A percentile compares a stretch with the other conserved stretches of the same genome.
Conservation (phyloP, 768 basidiomycete species). For the Termitomyces sp. region DNA sequence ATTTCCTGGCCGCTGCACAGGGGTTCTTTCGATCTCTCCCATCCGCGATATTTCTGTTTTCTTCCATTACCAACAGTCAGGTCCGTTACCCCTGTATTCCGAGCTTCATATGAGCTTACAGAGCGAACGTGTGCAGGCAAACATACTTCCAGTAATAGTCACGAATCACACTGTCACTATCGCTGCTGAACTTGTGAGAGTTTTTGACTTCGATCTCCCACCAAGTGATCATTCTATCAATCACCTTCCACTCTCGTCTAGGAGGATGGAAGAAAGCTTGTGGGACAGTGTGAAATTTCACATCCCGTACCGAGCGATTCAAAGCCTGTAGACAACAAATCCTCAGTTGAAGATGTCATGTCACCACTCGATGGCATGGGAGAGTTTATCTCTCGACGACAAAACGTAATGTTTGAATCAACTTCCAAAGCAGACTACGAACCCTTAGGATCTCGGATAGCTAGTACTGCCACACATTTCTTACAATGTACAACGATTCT, state of each 20-base stretch:
- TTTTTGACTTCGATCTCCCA: constrained; percentile 17
- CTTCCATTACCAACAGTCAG: constrained; percentile 84
- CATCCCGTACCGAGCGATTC: constrained; percentile 58
- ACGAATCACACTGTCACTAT: constrained; percentile 97
- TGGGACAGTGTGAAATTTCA: constrained; percentile 93
- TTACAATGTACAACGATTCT: constrained; percentile 7
- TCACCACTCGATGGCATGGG: constrained; percentile 57
- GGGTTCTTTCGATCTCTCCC: constrained; percentile 91
- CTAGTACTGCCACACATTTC: constrained; percentile 40
- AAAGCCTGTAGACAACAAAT: constrained; percentile 27
- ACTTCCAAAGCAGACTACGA: constrained; percentile 51
- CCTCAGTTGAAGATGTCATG: constrained; percentile 30
- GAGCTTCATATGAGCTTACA: constrained; percentile 13
- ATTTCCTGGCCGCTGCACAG: constrained; percentile 86
- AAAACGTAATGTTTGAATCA: constrained; percentile 68
- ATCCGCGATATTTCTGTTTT: constrained; percentile 91
- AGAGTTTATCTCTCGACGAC: constrained; percentile 40
- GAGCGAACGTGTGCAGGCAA: constrained; percentile 42
- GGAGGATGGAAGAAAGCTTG: constrained; percentile 74
- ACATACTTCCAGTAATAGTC: constrained; percentile 87
- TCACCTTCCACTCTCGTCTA: constrained; percentile 23
- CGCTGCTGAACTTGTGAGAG: constrained; percentile 77
- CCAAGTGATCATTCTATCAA: constrained; percentile 4
- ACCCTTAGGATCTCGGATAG: constrained; percentile 57
- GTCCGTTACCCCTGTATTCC: constrained; percentile 19